Evolutionary conservation across 2,329 filamentous ascomycete genomes (phyloP).

Genomic region (Fusarium mexicanum): DNA sequence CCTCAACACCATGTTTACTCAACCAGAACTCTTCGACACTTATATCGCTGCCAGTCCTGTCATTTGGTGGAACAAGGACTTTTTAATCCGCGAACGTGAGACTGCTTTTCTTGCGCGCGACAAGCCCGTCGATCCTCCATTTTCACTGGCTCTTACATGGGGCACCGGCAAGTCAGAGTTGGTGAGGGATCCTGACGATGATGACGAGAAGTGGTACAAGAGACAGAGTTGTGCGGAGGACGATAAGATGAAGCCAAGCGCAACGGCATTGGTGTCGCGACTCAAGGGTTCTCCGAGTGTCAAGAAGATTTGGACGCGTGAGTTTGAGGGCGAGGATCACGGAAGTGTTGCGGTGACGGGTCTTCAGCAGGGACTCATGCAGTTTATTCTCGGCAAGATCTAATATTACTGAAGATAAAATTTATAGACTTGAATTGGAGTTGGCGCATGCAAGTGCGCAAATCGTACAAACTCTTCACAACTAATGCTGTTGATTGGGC

Average conservation of each 20-base stretch:
- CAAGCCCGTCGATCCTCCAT: slow-evolving; percentile 20
- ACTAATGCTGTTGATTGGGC: too few relatives aligned
- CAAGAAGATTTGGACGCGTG: slow-evolving; percentile 32
- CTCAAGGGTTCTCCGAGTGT: slow-evolving; percentile 30
- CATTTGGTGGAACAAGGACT: slow-evolving; percentile 58
- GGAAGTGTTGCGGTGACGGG: slow-evolving; percentile 35
- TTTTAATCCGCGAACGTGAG: slow-evolving; percentile 49
- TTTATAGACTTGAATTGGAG: background rate
- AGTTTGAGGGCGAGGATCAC: slow-evolving; percentile 44
- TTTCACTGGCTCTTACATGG: slow-evolving; percentile 49
- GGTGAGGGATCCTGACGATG: slow-evolving; percentile 41
- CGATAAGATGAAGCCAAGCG: slow-evolving; percentile 36
- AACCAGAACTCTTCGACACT: slow-evolving; percentile 53
- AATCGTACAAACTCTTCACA: background rate
- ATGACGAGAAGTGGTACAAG: slow-evolving; percentile 44
- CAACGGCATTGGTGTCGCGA: slow-evolving; percentile 28
- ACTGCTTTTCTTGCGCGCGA: slow-evolving; percentile 36
- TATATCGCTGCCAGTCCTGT: slow-evolving; percentile 58
- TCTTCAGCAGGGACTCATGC: slow-evolving; percentile 36
- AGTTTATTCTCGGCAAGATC: slow-evolving; percentile 32
- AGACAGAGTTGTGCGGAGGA: slow-evolving; percentile 40
- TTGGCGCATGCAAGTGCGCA: background rate
- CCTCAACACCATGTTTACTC: slow-evolving; percentile 55
- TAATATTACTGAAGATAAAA: background rate
- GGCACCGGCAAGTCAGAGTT: slow-evolving; percentile 46